Conservation (phyloP, 495 filamentous ascomycete genomes). For the Aspergillus sclerotiicarbonarius region DNA sequence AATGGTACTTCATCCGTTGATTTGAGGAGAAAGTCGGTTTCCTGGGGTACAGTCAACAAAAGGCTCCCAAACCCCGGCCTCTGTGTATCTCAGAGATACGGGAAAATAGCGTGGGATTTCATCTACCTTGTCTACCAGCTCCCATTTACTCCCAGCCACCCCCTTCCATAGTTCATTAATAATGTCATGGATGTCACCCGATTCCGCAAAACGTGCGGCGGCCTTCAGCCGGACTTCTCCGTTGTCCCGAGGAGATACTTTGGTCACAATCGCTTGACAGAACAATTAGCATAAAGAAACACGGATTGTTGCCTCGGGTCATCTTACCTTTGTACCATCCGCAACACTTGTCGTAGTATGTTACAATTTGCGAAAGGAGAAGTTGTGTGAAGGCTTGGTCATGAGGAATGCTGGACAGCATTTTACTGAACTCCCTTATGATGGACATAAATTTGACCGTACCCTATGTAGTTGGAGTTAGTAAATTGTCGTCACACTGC, state of each 20-base stretch:
- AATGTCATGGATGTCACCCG: constrained; percentile 64
- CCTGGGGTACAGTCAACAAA: constrained; percentile 37
- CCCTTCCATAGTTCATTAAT: constrained; percentile 62
- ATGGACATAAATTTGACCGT: constrained; percentile 82
- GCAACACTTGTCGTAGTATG: constrained; percentile 88
- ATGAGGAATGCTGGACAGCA: constrained; percentile 93
- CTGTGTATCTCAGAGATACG: background rate
- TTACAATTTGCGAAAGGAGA: constrained; percentile 83
- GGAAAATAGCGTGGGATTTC: too few species aligned
- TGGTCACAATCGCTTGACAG: constrained; percentile 41
- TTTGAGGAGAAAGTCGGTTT: constrained; percentile 64
- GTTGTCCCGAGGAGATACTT: constrained; percentile 36
- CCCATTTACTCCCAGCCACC: constrained; percentile 28
- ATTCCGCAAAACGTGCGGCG: constrained; percentile 67
- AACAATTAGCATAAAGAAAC: constrained; percentile 2
- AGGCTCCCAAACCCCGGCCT: background rate
- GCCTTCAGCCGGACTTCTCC: constrained; percentile 59
- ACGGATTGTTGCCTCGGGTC: background rate
- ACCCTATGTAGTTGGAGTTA: constrained; percentile 46
- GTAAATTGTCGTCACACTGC: background rate
- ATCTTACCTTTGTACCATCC: constrained; percentile 76
- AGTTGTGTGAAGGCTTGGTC: constrained; percentile 93
- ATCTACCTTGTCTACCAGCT: constrained; percentile 42
- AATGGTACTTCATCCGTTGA: constrained; percentile 62
- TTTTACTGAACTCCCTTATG: constrained; percentile 84